Evolutionary conservation across 495 filamentous ascomycete species (phyloP).

Genomic region (Cercophora scortea): DNA sequence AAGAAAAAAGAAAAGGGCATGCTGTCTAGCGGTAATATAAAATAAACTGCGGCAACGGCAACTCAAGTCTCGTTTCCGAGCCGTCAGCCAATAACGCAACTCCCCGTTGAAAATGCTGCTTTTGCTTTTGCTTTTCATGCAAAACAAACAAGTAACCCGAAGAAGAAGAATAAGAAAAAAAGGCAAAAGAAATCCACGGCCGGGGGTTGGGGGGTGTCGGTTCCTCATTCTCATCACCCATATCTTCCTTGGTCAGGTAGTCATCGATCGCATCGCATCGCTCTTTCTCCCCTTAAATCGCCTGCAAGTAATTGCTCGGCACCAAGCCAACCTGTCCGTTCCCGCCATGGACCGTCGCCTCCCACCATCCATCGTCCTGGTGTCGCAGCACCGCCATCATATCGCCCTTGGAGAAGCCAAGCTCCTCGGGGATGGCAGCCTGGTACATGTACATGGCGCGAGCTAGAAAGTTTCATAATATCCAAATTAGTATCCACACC

Average conservation of each 20-base stretch:
- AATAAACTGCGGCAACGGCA: no score
- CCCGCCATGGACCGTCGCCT: conserved; percentile 79
- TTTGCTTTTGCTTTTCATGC: no score
- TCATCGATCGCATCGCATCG: no score
- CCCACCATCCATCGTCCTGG: conserved; percentile 99
- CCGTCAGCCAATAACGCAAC: no score
- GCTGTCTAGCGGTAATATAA: no score
- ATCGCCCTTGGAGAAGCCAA: conserved; percentile 91
- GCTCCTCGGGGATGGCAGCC: conserved; percentile 88
- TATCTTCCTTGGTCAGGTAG: background rate
- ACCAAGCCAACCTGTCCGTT: conserved; percentile 75
- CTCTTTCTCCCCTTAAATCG: conserved; percentile 38
- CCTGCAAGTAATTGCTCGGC: conserved; percentile 93
- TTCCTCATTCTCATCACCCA: background rate
- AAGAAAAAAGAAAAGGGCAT: no score
- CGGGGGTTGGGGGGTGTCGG: no score
- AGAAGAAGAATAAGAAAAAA: no score
- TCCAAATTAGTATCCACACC: background rate
- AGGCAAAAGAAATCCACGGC: no score
- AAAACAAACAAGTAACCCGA: no score
- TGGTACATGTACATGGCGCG: conserved; percentile 91
- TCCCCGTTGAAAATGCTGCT: no score
- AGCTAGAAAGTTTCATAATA: conserved; percentile 44
- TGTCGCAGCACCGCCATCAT: conserved; percentile 78
- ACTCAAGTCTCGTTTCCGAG: no score